Evolutionary conservation across 2,329 filamentous ascomycete genomes (phyloP).

Genomic region (Phoma sp.): DNA sequence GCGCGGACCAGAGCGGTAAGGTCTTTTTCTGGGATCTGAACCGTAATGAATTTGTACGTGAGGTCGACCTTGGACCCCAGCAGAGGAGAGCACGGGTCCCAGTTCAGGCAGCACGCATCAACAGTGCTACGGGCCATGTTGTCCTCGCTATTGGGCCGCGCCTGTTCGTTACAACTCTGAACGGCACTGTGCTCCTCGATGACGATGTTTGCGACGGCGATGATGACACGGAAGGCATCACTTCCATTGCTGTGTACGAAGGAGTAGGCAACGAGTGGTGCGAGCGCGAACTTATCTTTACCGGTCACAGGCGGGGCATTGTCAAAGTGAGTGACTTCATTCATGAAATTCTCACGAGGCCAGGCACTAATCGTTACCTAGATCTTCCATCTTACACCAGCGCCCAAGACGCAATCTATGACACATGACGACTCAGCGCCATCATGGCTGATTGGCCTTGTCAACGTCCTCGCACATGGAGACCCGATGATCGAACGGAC

Average conservation of each 20-base stretch:
- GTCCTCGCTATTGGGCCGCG: constrained; percentile 79
- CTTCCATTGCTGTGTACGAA: constrained; percentile 90
- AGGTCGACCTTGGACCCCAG: constrained; percentile 58
- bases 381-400: constrained; percentile 64
- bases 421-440: not conserved
- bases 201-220: constrained; percentile 75
- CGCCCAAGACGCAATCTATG: constrained; percentile 52
- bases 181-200: constrained; percentile 80
- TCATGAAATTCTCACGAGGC: not conserved
- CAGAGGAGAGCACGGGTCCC: constrained; percentile 33
- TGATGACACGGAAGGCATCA: constrained; percentile 71
- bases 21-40: constrained; percentile 95
- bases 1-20: constrained; percentile 79
- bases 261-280: constrained; percentile 90
- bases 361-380: constrained; percentile 41
- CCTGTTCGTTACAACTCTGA: constrained; percentile 82
- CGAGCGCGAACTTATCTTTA: constrained; percentile 84
- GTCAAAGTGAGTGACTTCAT: constrained; percentile 65
- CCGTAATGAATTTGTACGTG: constrained; percentile 81
- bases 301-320: constrained; percentile 81
- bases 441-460: constrained; percentile 74
- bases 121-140: constrained; percentile 89
- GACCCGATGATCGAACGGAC: constrained; percentile 61
- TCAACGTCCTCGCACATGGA: constrained; percentile 81
- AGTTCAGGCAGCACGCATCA: constrained; percentile 78